Percentiles rank a stretch among this genome's conserved stretches.
Evolutionary conservation across 169 alveolate species (phyloP).

Genomic region (Plasmodium malariae): DNA sequence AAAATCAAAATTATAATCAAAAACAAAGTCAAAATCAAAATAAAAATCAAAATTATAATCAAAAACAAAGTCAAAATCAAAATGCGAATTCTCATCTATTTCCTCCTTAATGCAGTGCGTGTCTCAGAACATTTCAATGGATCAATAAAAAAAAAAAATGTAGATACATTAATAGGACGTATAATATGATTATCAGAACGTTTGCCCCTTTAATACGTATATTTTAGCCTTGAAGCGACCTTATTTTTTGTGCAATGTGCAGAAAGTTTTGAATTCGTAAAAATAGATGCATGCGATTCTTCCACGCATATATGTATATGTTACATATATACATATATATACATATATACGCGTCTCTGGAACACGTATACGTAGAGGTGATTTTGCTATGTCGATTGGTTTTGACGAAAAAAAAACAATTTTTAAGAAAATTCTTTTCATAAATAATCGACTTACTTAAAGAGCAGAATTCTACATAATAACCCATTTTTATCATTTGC

Average conservation of each 20-base stretch:
- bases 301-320: no score
- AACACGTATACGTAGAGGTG: background rate
- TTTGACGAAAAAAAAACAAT: background rate
- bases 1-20: no score
- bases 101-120: background rate
- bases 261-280: background rate
- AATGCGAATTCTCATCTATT: background rate
- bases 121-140: background rate
- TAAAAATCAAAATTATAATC: no score
- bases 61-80: no score
- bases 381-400: conserved; percentile 6
- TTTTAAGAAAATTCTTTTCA: background rate
- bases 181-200: background rate
- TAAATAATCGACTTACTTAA: conserved; percentile 6
- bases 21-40: no score
- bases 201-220: background rate
- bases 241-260: background rate
- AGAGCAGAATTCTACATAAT: background rate
- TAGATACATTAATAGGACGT: background rate
- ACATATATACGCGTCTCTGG: background rate
- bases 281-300: conserved; percentile 35
- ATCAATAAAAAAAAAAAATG: background rate
- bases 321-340: background rate
- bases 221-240: background rate
- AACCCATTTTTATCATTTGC: no score